Evolutionary conservation across 139 green algal species (phyloP).

Genomic region (Chlorella sp.): DNA sequence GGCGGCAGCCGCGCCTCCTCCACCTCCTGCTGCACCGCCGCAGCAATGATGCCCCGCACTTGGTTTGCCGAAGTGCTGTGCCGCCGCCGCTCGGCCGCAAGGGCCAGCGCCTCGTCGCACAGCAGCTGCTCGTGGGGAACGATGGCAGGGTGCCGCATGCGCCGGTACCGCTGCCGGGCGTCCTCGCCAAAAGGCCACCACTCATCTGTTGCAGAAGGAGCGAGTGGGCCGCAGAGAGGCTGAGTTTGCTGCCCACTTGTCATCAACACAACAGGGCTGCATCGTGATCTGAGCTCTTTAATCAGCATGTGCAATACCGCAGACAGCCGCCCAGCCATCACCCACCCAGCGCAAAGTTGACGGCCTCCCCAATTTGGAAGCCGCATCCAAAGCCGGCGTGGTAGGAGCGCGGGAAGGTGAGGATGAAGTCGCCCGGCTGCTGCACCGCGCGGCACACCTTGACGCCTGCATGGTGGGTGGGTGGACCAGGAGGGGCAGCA

Average conservation of each 20-base stretch:
- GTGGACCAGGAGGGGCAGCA: background rate
- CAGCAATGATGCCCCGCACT: no score
- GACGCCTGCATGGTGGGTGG: conserved; percentile 66
- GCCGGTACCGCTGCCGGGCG: conserved; percentile 29
- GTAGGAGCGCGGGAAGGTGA: conserved; percentile 92
- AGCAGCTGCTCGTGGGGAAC: conserved; percentile 64
- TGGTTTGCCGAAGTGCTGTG: no score
- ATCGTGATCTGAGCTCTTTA: no score
- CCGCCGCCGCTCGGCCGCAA: background rate
- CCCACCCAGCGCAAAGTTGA: conserved; percentile 82
- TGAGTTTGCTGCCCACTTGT: no score
- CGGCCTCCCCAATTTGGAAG: conserved; percentile 91
- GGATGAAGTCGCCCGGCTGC: conserved; percentile 82
- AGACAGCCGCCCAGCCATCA: no score
- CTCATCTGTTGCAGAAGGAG: background rate
- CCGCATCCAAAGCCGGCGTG: conserved; percentile 87
- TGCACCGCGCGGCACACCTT: conserved; percentile 74
- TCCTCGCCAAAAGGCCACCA: conserved; percentile 38
- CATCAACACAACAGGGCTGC: no score
- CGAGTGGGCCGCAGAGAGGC: background rate
- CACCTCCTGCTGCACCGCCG: background rate
- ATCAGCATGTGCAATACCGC: no score
- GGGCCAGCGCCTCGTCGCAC: conserved; percentile 37
- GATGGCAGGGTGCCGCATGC: conserved; percentile 41
- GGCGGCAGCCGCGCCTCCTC: no score